Evolutionary conservation across 1,284 basidiomycete genomes (phyloP).

Genomic region (Limonomyces culmigenus): DNA sequence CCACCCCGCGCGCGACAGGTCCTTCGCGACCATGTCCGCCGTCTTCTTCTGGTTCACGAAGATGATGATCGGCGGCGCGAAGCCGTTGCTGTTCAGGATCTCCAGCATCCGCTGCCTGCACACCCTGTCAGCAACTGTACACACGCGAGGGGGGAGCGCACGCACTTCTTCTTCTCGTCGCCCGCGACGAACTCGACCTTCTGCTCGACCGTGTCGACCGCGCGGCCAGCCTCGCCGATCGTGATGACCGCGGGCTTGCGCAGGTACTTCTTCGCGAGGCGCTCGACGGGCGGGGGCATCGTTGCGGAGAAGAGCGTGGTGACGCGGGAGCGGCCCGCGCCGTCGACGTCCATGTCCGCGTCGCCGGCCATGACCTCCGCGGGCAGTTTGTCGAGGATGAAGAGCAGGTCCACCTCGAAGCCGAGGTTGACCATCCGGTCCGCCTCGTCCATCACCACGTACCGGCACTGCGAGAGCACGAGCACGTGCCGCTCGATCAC

Average conservation of each 20-base stretch:
- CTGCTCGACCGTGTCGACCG: conserved; percentile 96
- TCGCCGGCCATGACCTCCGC: conserved; percentile 77
- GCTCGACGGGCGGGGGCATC: conserved; percentile 93
- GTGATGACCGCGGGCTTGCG: conserved; percentile 88
- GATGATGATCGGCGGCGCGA: conserved; percentile 87
- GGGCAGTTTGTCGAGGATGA: conserved; percentile 89
- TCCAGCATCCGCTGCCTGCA: conserved; percentile 68
- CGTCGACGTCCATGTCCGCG: conserved; percentile 53
- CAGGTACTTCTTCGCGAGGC: conserved; percentile 87
- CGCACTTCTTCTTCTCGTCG: conserved; percentile 90
- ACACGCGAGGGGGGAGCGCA: conserved; percentile 6
- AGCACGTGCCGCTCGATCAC: conserved; percentile 92
- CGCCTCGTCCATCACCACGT: conserved; percentile 98
- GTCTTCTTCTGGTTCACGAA: conserved; percentile 99
- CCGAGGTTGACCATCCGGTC: conserved; percentile 98
- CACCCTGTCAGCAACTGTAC: conserved; percentile 5
- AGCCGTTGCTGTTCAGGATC: conserved; percentile 74
- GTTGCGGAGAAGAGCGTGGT: conserved; percentile 95
- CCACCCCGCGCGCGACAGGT: conserved; percentile 82
- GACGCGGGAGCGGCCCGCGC: conserved; percentile 53
- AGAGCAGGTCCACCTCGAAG: conserved; percentile 88
- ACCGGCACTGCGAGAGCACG: conserved; percentile 91
- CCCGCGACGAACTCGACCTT: conserved; percentile 83
- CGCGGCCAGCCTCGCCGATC: conserved; percentile 93
- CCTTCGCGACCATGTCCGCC: conserved; percentile 90